Evolutionary conservation across 768 basidiomycete species (phyloP).

Genomic region (Boletellus ananas): DNA sequence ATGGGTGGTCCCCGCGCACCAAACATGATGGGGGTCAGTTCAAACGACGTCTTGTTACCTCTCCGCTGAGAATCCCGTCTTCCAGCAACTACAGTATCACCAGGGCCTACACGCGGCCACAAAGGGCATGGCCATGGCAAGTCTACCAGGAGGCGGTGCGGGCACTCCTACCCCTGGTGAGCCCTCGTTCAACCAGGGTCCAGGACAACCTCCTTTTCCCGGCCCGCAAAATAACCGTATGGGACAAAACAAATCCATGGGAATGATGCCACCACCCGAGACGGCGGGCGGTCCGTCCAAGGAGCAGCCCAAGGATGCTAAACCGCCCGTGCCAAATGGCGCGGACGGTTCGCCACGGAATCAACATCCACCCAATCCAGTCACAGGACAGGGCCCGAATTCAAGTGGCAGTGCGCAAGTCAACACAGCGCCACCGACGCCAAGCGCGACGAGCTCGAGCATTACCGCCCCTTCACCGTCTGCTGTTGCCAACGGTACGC

Average conservation of each 20-base stretch:
- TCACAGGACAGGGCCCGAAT: constrained; percentile 23
- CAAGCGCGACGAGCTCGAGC: constrained; percentile 29
- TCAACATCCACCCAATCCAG: constrained; percentile 27
- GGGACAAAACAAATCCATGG: constrained; percentile 36
- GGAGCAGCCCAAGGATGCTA: constrained; percentile 33
- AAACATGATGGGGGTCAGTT: constrained; percentile 32
- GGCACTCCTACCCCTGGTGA: constrained; percentile 46
- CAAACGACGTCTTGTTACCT: neutral
- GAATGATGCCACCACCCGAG: constrained; percentile 52
- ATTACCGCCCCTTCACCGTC: constrained; percentile 39
- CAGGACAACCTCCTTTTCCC: constrained; percentile 33
- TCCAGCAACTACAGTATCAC: constrained; percentile 34
- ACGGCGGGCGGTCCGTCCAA: constrained; percentile 36
- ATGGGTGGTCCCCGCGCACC: constrained; percentile 32
- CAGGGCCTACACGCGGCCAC: constrained; percentile 37
- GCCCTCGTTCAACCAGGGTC: constrained; percentile 37
- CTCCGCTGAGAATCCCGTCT: constrained; percentile 6
- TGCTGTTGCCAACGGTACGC: constrained; percentile 31
- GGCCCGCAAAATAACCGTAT: constrained; percentile 30
- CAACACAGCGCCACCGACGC: constrained; percentile 37
- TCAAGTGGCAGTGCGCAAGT: constrained; percentile 19
- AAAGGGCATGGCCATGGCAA: constrained; percentile 31
- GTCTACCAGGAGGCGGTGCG: constrained; percentile 31
- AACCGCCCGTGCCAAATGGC: constrained; percentile 27
- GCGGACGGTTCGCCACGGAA: constrained; percentile 45